Evolutionary conservation across 2,329 filamentous ascomycete genomes (phyloP).

Genomic region (Cryphonectria naterciae): DNA sequence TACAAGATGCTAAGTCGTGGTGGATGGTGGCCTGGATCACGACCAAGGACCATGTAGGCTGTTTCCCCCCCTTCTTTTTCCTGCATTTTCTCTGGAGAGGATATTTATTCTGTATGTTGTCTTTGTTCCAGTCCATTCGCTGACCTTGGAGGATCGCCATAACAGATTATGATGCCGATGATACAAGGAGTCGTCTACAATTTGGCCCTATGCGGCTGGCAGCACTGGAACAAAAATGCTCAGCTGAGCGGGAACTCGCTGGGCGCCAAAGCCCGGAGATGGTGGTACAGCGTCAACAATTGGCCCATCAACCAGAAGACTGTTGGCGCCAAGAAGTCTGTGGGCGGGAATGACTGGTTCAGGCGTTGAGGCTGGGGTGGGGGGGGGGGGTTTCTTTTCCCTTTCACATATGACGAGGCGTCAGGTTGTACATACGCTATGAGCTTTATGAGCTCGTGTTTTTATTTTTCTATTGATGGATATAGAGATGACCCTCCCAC

Average conservation of each 20-base stretch:
- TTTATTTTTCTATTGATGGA: conserved; percentile 24
- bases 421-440: conserved; percentile 9
- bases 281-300: conserved; percentile 96
- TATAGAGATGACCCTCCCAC: conserved; percentile 43
- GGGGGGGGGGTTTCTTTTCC: conserved; percentile 23
- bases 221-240: conserved; percentile 84
- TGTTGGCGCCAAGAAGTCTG: conserved; percentile 9
- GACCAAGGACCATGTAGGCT: conserved; percentile 77
- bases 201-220: conserved; percentile 82
- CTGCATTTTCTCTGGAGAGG: not conserved
- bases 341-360: conserved; percentile 20
- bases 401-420: conserved; percentile 10
- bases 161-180: not conserved
- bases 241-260: conserved; percentile 75
- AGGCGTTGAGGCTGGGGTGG: conserved; percentile 19
- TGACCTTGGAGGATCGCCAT: not conserved
- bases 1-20: conserved; percentile 78
- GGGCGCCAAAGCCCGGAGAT: conserved; percentile 78
- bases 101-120: not conserved
- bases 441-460: conserved; percentile 3
- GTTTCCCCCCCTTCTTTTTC: not conserved
- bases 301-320: conserved; percentile 64
- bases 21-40: conserved; percentile 84
- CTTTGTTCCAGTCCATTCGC: not conserved
- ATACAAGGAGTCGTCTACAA: conserved; percentile 91